A percentile compares a stretch with the other conserved stretches of the same genome.
Evolutionary conservation across 257 asterid genomes (phyloP).

Genomic region (Penstemon davidsonii): DNA sequence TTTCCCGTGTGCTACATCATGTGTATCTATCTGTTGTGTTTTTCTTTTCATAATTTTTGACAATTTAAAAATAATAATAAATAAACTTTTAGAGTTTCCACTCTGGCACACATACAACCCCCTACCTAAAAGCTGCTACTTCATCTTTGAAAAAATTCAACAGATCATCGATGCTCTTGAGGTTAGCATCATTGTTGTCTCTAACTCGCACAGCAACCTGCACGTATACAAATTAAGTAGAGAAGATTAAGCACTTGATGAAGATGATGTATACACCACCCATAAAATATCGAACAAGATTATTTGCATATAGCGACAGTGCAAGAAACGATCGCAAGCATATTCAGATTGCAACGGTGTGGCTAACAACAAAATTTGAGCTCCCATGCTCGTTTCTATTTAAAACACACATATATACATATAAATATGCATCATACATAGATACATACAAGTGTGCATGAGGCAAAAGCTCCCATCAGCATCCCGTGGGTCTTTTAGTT

Average conservation of each 20-base stretch:
- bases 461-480: no score
- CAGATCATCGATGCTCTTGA: slow-evolving; percentile 58
- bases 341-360: not conserved
- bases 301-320: no score
- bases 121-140: slow-evolving; percentile 60
- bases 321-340: not conserved
- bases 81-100: not conserved
- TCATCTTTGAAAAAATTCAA: slow-evolving; percentile 56
- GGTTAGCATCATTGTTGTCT: slow-evolving; percentile 47
- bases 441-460: not conserved
- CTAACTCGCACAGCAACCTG: slow-evolving; percentile 83
- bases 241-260: not conserved
- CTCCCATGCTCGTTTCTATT: not conserved
- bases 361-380: not conserved
- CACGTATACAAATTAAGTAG: not conserved
- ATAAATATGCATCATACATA: not conserved
- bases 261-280: not conserved
- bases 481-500: not conserved
- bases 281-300: not conserved
- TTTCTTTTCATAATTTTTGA: not conserved
- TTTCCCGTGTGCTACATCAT: not conserved
- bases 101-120: not conserved
- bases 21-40: not conserved
- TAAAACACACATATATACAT: not conserved
- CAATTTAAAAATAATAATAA: slow-evolving; percentile 12